Evolutionary conservation across 805 yeast genomes (phyloP).

Genomic region (Candida krabiensis): DNA sequence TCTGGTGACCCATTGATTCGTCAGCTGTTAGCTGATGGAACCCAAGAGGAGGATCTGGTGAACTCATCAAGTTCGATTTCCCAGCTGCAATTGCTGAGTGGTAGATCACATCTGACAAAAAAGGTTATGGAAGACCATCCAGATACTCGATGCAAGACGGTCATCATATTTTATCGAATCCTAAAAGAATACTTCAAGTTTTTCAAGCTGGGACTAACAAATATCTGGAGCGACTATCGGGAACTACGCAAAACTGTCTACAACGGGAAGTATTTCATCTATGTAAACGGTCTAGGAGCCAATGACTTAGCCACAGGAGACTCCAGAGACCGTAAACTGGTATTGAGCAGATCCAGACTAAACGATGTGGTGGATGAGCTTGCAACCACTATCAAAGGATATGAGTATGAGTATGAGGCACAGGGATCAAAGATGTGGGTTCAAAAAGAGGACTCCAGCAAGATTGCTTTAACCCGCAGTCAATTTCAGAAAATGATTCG

Average conservation of each 20-base stretch:
- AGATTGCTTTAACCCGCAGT: constrained; percentile 33
- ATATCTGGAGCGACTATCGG: constrained; percentile 50
- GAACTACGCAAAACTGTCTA: constrained; percentile 28
- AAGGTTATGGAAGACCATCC: constrained; percentile 9
- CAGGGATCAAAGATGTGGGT: constrained; percentile 13
- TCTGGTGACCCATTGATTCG: not conserved
- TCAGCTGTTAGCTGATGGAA: not conserved
- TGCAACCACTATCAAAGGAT: constrained; percentile 24
- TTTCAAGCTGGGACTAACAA: constrained; percentile 57
- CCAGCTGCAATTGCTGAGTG: constrained; percentile 20
- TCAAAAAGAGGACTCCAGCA: constrained; percentile 5
- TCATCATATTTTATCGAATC: constrained; percentile 18
- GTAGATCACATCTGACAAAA: constrained; percentile 4
- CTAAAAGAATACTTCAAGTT: constrained; percentile 38
- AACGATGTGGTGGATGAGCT: constrained; percentile 25
- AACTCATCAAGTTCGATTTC: constrained; percentile 20
- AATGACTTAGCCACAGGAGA: constrained; percentile 27
- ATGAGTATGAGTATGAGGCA: constrained; percentile 19
- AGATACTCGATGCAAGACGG: constrained; percentile 3
- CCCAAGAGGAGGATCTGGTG: constrained; percentile 1
- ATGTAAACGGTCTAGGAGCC: constrained; percentile 28
- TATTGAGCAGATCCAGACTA: constrained; percentile 12
- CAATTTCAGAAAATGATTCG: constrained; percentile 53
- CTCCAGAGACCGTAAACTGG: constrained; percentile 21
- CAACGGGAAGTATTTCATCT: constrained; percentile 27